Base-by-base conservation (phyloP, 1,139 yeast genomes). In the Entelexis paramagnoliae region DNA sequence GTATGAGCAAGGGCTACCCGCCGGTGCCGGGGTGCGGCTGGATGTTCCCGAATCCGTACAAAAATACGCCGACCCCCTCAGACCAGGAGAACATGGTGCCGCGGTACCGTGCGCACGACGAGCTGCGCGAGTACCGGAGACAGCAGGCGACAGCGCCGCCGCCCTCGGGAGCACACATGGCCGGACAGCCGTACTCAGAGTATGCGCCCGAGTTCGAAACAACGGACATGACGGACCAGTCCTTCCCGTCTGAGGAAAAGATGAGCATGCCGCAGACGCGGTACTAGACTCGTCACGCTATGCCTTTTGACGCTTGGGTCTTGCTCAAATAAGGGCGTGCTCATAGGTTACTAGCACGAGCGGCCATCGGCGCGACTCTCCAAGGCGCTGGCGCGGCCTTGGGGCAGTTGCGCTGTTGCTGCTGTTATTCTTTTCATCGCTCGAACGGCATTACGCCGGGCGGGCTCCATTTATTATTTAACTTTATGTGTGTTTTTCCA, bases 21-120 rank as follows among this genome's bases (percentile, higher is more conserved):
- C 60, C 60, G 3, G 51, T 57, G 5, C 42, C 46, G n/a, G 60
- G 60, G 11, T 54, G 57, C 22, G 55, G 53, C 7, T 57, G 60
- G 60, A 57, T 55, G 59, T 54, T 55, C 40, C 48, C 55, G 26
- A 52, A 54, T 32, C 57, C 59, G 24, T 57, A 48, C 46, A 56
- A 56, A 39, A 29, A 53, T 32, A 47, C 56, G 10, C 32, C 41
- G 33, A 19, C 26, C 8, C 29, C 36, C 5, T 24, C 32, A 16
- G 48, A 19, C 36, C 46, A 48, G 33, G 40, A 39, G 35, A 30
- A 48, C 33, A 17, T 30, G 29, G 51, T 46, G 16, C 58, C 48
- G 40, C 45, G 58, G 28, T 55, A 55, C 49, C 46, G 57, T 2
- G 51, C 58, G 34, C 52, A 49, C 43, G 50, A 52, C 46, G 46